Percentiles rank a stretch among this genome's conserved stretches.
These are phyloP conservation scores for Zymoseptoria passerinii DNA, from an alignment of 2,329 filamentous ascomycete species.

Conservation along the genomic window DNA sequence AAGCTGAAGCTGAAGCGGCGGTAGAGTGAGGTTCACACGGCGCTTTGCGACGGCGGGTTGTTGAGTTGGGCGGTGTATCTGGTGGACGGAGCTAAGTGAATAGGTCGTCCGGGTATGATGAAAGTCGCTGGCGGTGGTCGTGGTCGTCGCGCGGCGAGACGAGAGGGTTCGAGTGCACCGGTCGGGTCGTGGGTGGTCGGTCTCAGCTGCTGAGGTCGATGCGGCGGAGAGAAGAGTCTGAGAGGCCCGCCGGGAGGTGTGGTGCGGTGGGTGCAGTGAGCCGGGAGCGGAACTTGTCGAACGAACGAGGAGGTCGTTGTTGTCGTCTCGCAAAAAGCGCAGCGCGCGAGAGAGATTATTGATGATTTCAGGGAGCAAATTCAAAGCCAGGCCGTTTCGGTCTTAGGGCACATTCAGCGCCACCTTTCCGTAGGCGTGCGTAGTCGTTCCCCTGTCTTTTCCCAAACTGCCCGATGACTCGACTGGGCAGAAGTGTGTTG, in stretches of 20 bases:
- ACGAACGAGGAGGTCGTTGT: neutral
- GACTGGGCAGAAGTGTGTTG: neutral
- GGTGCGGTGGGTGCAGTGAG: neutral
- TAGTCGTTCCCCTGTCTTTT: neutral
- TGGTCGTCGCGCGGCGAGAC: neutral
- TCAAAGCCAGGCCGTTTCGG: neutral
- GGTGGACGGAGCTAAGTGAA: conserved; percentile 28
- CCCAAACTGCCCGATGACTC: neutral
- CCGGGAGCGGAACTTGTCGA: neutral
- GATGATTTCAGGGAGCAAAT: neutral
- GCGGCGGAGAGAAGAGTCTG: neutral
- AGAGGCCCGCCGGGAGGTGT: neutral
- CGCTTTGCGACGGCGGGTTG: neutral
- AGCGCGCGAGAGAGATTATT: neutral
- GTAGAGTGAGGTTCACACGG: neutral
- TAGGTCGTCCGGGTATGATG: conserved; percentile 23
- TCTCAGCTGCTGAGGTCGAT: neutral
- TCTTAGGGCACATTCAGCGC: neutral
- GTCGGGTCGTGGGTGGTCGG: neutral
- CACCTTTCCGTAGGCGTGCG: neutral
- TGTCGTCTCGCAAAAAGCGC: neutral
- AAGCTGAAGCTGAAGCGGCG: neutral
- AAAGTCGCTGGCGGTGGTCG: conserved; percentile 8
- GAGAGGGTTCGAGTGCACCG: neutral
- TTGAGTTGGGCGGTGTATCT: conserved; percentile 2